These are phyloP conservation scores for Tylopilus sp. DNA, from an alignment of 768 basidiomycete species.

Conservation along the genomic window DNA sequence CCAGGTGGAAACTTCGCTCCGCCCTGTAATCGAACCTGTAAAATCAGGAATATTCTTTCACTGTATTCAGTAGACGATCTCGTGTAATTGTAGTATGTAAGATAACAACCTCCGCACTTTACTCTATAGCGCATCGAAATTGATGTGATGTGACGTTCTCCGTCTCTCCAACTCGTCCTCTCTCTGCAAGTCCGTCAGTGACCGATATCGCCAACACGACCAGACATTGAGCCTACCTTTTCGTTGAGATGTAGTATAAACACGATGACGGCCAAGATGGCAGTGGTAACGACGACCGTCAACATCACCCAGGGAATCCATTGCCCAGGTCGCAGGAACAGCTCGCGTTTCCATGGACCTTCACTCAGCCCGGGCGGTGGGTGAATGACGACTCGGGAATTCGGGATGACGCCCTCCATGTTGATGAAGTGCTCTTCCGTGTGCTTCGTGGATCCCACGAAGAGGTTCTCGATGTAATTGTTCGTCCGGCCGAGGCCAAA, in stretches of 20 bases:
- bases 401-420: slow-evolving; percentile 97
- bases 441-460: slow-evolving; percentile 88
- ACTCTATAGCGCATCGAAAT: slow-evolving; percentile 89
- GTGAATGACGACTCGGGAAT: slow-evolving; percentile 93
- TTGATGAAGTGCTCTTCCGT: slow-evolving; percentile 72
- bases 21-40: slow-evolving; percentile 1
- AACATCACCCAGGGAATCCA: slow-evolving; percentile 99
- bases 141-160: slow-evolving; percentile 90
- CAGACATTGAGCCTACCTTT: slow-evolving; percentile 61
- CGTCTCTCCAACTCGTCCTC: slow-evolving; percentile 93
- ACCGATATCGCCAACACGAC: slow-evolving; percentile 1
- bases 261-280: slow-evolving; percentile 76
- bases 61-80: neutral
- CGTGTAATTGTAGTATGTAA: slow-evolving; percentile 16
- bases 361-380: slow-evolving; percentile 59
- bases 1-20: slow-evolving; percentile 42
- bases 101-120: slow-evolving; percentile 8
- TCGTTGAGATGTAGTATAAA: slow-evolving; percentile 87
- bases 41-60: neutral
- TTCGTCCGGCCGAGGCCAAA: slow-evolving; percentile 97
- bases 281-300: slow-evolving; percentile 71
- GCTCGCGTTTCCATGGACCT: slow-evolving; percentile 72
- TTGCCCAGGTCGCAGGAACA: slow-evolving; percentile 90
- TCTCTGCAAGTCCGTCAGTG: slow-evolving; percentile 46
- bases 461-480: slow-evolving; percentile 98